Evolutionary conservation across 2,329 filamentous ascomycete species (phyloP).

Genomic region (Diplocarpon rosae): DNA sequence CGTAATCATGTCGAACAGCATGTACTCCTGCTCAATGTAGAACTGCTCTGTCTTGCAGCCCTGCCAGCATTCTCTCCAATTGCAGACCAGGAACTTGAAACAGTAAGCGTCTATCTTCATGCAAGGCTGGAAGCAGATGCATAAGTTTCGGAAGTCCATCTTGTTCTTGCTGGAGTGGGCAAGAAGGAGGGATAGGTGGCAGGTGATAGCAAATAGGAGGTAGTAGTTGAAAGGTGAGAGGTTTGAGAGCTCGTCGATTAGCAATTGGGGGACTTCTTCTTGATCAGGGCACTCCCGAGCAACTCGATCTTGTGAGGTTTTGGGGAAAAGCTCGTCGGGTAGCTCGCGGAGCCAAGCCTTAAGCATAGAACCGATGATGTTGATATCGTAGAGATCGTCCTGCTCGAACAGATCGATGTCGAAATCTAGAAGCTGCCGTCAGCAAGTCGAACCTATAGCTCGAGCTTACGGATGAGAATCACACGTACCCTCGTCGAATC

Average conservation of each 20-base stretch:
- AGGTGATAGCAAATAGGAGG: constrained; percentile 92
- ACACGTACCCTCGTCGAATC: constrained; percentile 67
- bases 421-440: constrained; percentile 43
- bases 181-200: constrained; percentile 82
- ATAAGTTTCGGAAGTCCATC: constrained; percentile 93
- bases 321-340: constrained; percentile 90
- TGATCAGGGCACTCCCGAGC: constrained; percentile 69
- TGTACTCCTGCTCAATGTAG: constrained; percentile 61
- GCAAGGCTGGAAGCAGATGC: constrained; percentile 94
- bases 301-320: constrained; percentile 68
- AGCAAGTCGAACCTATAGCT: background rate
- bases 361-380: constrained; percentile 91
- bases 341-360: constrained; percentile 92
- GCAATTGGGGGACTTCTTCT: constrained; percentile 69
- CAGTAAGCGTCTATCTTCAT: constrained; percentile 94
- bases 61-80: constrained; percentile 96
- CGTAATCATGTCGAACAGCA: constrained; percentile 45
- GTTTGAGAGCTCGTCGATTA: constrained; percentile 85
- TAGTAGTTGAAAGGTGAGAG: constrained; percentile 98
- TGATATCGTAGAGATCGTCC: constrained; percentile 85
- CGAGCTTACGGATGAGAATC: background rate
- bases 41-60: constrained; percentile 85
- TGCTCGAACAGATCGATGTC: constrained; percentile 88
- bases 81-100: constrained; percentile 88
- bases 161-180: constrained; percentile 93